A percentile compares a stretch with the other conserved stretches of the same genome.
These are phyloP conservation scores for Spizellomyces sp. DNA, from an alignment of 192 early-diverging fungal species.

Conservation along the genomic window DNA sequence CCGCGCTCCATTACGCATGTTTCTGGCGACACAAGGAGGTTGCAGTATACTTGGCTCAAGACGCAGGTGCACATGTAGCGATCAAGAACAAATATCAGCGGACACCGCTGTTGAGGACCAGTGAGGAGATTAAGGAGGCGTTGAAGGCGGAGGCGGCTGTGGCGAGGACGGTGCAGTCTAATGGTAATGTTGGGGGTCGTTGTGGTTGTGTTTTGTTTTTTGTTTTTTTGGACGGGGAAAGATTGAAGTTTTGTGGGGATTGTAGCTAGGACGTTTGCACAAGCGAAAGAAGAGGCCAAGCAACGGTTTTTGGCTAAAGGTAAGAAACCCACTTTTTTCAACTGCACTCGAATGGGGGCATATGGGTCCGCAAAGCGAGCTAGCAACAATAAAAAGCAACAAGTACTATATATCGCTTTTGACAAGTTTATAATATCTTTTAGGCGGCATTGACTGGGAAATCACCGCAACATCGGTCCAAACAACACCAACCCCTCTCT, in stretches of 20 bases:
- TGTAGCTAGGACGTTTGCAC: constrained; percentile 28
- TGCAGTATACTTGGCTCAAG: constrained; percentile 32
- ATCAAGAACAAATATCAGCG: constrained; percentile 50
- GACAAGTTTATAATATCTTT: too few species aligned
- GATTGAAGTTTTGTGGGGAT: neutral
- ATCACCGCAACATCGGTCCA: constrained; percentile 41
- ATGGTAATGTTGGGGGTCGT: neutral
- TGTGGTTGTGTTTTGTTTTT: neutral
- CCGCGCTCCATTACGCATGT: constrained; percentile 61
- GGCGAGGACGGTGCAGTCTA: constrained; percentile 12
- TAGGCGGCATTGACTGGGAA: constrained; percentile 37
- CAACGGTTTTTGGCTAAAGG: constrained; percentile 31
- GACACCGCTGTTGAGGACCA: constrained; percentile 39
- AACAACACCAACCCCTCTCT: constrained; percentile 1
- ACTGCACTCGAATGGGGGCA: too few species aligned
- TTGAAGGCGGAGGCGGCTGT: constrained; percentile 22
- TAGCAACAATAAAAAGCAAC: too few species aligned
- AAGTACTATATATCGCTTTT: too few species aligned
- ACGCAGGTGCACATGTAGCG: constrained; percentile 24
- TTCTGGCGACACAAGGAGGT: constrained; percentile 46
- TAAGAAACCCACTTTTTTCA: too few species aligned
- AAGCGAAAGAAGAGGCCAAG: constrained; percentile 44
- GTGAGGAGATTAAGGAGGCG: constrained; percentile 28
- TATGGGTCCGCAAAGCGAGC: too few species aligned
- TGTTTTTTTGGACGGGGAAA: constrained; percentile 3